A percentile compares a stretch with the other conserved stretches of the same genome.
Evolutionary conservation across 176 grass and related monocot species (phyloP).

Genomic region (Olyra latifolia): DNA sequence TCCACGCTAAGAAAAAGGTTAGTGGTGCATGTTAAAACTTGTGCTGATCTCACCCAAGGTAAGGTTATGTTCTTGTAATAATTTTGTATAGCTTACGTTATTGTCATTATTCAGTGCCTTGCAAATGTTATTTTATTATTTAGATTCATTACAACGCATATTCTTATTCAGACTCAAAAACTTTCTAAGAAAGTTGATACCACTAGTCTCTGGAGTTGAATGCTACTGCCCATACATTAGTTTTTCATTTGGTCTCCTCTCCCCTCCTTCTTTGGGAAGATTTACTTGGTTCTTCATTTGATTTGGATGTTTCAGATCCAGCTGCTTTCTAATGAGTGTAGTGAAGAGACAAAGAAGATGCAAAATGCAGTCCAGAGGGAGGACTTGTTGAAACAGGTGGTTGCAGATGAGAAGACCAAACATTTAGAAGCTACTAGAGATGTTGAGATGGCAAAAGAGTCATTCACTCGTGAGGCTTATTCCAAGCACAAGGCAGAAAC

Average conservation of each 20-base stretch:
- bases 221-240: neutral
- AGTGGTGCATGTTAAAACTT: slow-evolving; percentile 12
- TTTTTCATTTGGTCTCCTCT: neutral
- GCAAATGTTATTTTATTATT: neutral
- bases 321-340: slow-evolving; percentile 55
- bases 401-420: slow-evolving; percentile 46
- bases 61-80: slow-evolving; percentile 7
- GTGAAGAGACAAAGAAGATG: slow-evolving; percentile 50
- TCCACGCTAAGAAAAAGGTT: slow-evolving; percentile 59
- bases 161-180: neutral
- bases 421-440: slow-evolving; percentile 51
- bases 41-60: neutral
- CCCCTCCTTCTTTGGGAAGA: neutral
- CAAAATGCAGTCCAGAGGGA: slow-evolving; percentile 58
- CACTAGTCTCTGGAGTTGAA: slow-evolving; percentile 9
- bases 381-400: slow-evolving; percentile 35
- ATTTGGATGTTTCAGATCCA: slow-evolving; percentile 53
- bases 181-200: slow-evolving; percentile 2
- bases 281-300: slow-evolving; percentile 25
- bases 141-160: neutral
- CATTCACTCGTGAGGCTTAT: slow-evolving; percentile 44
- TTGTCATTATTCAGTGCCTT: neutral
- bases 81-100: neutral
- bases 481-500: slow-evolving; percentile 50
- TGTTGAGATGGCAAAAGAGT: slow-evolving; percentile 50